A percentile compares a stretch with the other conserved stretches of the same genome.
phyloP scores from a whole-genome alignment of 352 stramenopile genomes.

The Phytophthora fragariae region DNA sequence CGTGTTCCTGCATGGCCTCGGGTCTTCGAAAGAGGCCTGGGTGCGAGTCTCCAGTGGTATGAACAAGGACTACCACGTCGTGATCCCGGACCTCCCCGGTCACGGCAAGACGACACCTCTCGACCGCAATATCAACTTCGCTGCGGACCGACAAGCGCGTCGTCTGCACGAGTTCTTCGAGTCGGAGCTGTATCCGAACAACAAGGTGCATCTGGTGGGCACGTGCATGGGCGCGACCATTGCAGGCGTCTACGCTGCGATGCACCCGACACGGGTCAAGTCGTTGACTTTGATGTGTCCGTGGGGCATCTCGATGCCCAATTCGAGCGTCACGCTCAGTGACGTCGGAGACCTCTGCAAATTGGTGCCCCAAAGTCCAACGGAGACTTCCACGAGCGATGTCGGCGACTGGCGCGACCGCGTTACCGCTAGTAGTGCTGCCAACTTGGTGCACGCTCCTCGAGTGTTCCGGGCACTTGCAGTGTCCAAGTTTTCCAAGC shows the following conservation, averaged over 20 bases:
- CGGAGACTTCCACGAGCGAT: slow-evolving; percentile 52
- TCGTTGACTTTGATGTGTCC: slow-evolving; percentile 75
- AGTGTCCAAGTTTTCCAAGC: slow-evolving; percentile 41
- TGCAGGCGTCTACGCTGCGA: slow-evolving; percentile 68
- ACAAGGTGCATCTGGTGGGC: slow-evolving; percentile 71
- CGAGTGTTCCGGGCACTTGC: slow-evolving; percentile 37
- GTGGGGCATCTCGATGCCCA: slow-evolving; percentile 69
- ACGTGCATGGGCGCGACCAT: slow-evolving; percentile 80
- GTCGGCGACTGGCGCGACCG: slow-evolving; percentile 36
- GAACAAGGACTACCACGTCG: slow-evolving; percentile 52
- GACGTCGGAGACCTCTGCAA: slow-evolving; percentile 59
- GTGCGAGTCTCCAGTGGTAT: slow-evolving; percentile 50
- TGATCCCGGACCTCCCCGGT: slow-evolving; percentile 71
- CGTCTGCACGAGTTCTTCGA: slow-evolving; percentile 71
- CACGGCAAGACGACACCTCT: slow-evolving; percentile 66
- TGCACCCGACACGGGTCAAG: slow-evolving; percentile 60
- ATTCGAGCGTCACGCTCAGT: slow-evolving; percentile 59
- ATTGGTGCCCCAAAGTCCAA: slow-evolving; percentile 62
- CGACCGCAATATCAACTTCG: slow-evolving; percentile 54
- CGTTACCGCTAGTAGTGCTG: slow-evolving; percentile 19
- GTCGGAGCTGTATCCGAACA: slow-evolving; percentile 50
- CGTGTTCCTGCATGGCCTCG: slow-evolving; percentile 74
- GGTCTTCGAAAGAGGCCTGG: slow-evolving; percentile 74
- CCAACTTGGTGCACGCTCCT: slow-evolving; percentile 40
- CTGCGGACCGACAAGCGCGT: slow-evolving; percentile 53